Evolutionary conservation across 257 asterid genomes (phyloP).

Genomic region (Anisodus acutangulus): DNA sequence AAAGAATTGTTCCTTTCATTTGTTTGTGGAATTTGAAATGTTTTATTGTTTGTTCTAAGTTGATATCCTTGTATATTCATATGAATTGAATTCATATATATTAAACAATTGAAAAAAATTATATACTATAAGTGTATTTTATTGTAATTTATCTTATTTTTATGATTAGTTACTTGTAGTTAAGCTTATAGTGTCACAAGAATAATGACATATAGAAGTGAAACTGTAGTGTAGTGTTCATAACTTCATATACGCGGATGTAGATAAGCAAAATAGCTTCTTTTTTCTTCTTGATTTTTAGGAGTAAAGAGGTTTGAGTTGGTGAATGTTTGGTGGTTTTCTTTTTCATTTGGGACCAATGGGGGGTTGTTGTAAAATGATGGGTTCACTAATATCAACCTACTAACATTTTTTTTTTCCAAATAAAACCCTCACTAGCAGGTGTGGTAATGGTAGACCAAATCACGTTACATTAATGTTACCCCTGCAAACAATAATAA

Average conservation of each 20-base stretch:
- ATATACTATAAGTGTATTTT: too few relatives aligned
- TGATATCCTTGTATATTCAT: too few relatives aligned
- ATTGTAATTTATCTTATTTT: too few relatives aligned
- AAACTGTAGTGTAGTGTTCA: neutral
- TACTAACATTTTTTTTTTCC: slow-evolving; percentile 18
- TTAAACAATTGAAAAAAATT: too few relatives aligned
- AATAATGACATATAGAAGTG: too few relatives aligned
- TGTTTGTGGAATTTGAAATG: too few relatives aligned
- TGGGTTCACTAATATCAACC: slow-evolving; percentile 23
- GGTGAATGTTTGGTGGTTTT: neutral
- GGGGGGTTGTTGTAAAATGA: neutral
- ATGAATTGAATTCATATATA: too few relatives aligned
- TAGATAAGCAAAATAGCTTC: neutral
- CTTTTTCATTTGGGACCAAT: neutral
- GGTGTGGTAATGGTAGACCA: neutral
- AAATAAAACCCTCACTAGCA: neutral
- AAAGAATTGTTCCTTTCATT: too few relatives aligned
- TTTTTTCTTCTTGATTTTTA: neutral
- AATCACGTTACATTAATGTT: neutral
- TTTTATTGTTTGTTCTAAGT: too few relatives aligned
- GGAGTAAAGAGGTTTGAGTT: neutral
- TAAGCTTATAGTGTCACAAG: too few relatives aligned
- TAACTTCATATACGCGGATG: neutral
- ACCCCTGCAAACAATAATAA: neutral
- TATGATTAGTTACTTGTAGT: too few relatives aligned